A percentile compares a stretch with the other conserved stretches of the same genome.
Evolutionary conservation across 2,329 filamentous ascomycete species (phyloP).

Genomic region (Trichoderma sp.): DNA sequence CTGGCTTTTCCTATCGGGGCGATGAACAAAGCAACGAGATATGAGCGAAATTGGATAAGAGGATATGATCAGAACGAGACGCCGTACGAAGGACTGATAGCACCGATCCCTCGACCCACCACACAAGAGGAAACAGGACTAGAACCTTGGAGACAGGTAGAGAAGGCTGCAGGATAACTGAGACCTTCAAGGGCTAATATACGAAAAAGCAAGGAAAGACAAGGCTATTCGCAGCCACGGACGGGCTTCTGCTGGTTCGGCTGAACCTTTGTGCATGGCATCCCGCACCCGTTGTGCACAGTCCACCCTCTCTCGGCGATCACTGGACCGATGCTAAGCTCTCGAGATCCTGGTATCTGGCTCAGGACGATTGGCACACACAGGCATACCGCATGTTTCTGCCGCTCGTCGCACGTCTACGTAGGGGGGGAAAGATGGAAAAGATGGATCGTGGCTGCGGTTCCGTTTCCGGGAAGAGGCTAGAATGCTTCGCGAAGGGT

Average conservation of each 20-base stretch:
- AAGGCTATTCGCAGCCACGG: not conserved
- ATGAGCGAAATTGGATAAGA: not conserved
- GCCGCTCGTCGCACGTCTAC: not conserved
- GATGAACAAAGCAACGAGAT: not conserved
- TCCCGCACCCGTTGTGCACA: conserved; percentile 1
- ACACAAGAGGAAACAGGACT: conserved; percentile 13
- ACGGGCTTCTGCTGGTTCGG: not conserved
- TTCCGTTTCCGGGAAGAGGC: not conserved
- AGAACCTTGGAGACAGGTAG: not conserved
- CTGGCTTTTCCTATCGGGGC: not conserved
- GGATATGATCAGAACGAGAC: not conserved
- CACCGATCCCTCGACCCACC: not conserved
- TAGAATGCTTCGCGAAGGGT: conserved; percentile 22
- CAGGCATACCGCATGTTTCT: no score
- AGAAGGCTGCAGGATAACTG: not conserved
- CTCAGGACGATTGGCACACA: not conserved
- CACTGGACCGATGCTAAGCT: not conserved
- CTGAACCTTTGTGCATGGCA: not conserved
- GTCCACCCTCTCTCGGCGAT: not conserved
- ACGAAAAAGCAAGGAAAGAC: conserved; percentile 10
- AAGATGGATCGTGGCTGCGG: not conserved
- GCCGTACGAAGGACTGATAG: not conserved
- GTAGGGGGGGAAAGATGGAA: no score
- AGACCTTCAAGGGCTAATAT: conserved; percentile 4
- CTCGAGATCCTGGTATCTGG: not conserved